Base-by-base conservation (phyloP, 805 yeast species). In the Candida boidinii region DNA sequence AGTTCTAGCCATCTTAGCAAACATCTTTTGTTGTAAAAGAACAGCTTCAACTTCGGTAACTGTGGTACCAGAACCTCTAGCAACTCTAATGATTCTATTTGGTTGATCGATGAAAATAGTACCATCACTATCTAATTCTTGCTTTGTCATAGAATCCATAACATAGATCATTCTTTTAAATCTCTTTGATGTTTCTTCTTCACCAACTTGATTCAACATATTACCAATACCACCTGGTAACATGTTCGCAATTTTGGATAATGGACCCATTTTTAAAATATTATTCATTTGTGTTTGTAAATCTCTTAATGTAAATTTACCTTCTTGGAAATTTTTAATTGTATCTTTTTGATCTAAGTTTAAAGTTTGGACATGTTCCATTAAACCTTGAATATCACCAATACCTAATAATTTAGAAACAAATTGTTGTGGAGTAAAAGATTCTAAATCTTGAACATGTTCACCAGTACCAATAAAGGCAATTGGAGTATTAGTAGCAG, bases 391-490 rank as follows among this genome's bases (percentile, higher is more conserved):
- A 38, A 90, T 75, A 57, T 90, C 97, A 37, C 97, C 97, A 49
- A 92, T 88, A 4, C 98, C 98, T 37, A 90, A 67, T 36, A 90
- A 65, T 57, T 87, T 87, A n/a, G 95, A 83, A 26, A 90, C 75
- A 56, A 92, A 90, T 37, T 87, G 78, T 42, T 77, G 73, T 17
- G 97, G 96, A 17, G 92, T 79, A 55, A 90, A 90, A 30, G 82
- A 75, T 58, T 92, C 98, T 39, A 90, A 70, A 54, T 90, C 97
- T 35, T 81, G 83, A 23, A 88, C 82, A 52, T 92, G 98, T 58
- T 90, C 98, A 53, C 98, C 98, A 3, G 97, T 90, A 73, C 98
- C 98, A 38, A 90, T 92, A 52, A 90, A 90, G 7, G 83, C 84
- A 45, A 90, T 81, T 7, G 98, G 98, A 0, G 97, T 92, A 35